phyloP scores from a whole-genome alignment of 345 rosid species.

The Physaria fendleri region DNA sequence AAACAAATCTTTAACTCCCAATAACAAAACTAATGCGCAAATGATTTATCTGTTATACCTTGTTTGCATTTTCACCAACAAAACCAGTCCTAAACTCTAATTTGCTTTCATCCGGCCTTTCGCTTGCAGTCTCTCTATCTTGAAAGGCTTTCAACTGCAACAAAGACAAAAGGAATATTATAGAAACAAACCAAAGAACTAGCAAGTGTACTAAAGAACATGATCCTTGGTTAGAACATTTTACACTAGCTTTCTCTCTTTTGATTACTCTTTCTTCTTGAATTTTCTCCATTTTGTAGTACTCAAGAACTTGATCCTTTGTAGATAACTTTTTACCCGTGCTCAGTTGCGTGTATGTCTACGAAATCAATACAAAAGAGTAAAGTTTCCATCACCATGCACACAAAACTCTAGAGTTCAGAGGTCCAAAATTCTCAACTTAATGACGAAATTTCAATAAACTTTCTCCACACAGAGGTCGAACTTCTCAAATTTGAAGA shows the following conservation, averaged over 20 bases:
- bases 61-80: slow-evolving; percentile 16
- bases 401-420: neutral
- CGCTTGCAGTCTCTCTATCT: slow-evolving; percentile 2
- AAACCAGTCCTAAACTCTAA: slow-evolving; percentile 28
- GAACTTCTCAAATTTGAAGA: neutral
- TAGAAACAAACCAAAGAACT: neutral
- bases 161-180: slow-evolving; percentile 5
- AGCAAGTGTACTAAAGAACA: neutral
- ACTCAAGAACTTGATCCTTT: slow-evolving; percentile 42
- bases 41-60: neutral
- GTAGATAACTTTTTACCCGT: slow-evolving; percentile 41
- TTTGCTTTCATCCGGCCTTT: slow-evolving; percentile 33
- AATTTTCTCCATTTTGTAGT: slow-evolving; percentile 14
- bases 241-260: slow-evolving; percentile 27
- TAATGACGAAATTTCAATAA: neutral
- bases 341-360: slow-evolving; percentile 39
- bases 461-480: neutral
- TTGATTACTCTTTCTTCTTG: slow-evolving; percentile 9
- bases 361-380: neutral
- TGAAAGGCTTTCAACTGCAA: slow-evolving; percentile 15
- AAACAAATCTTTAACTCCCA: neutral
- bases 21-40: neutral
- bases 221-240: neutral
- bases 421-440: neutral
- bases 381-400: neutral